Evolutionary conservation across 1,284 basidiomycete genomes (phyloP), one percentile per base, ranked within the genome.

Genomic region (Uromyces viciae-fabae): DNA sequence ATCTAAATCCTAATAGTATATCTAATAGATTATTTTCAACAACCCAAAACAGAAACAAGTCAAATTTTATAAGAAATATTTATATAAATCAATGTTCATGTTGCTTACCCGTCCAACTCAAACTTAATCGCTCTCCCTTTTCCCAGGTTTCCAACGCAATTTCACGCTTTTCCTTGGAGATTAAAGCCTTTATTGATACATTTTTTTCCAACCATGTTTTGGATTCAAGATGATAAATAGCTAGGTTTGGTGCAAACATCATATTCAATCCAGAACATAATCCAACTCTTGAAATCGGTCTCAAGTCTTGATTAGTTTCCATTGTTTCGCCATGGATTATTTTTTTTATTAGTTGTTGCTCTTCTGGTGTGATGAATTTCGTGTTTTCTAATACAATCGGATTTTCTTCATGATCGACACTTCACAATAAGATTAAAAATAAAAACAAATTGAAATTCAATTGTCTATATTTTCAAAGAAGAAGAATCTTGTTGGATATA

Each of bases 231-330:
- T 79, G 77, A 58, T 79, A 79, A 17, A 72, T 40, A 11, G 68
- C 49, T 56, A 79, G 33, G 43, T 66, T 79, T 8, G 77, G 77
- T 19, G 68, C 43, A 43, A 54, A 79, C 19, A 79, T n/a, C 0
- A 79, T 43, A 22, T 71, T 69, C 3, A 79, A 14, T 1, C 64
- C 62, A 25, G 64, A 52, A 14, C 52, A 64, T 31, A 79, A 49
- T n/a, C 77, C 66, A 11, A 72, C 68, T 31, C 77, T 22, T 0
- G 77, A 79, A 28, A 79, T 40, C 40, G 77, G 77, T 7, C 66
- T 22, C 5, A 25, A 5, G 38, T 79, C 52, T 79, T 68, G 22
- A 31, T 5, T 7, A 11, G 42, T 56, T 11, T 9, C 15, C 28
- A 9, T 62, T 2, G 25, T 56, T 36, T 15, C 15, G 2, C 64